Evolutionary conservation across 2,329 filamentous ascomycete genomes (phyloP).

Genomic region (Diaporthe citri): DNA sequence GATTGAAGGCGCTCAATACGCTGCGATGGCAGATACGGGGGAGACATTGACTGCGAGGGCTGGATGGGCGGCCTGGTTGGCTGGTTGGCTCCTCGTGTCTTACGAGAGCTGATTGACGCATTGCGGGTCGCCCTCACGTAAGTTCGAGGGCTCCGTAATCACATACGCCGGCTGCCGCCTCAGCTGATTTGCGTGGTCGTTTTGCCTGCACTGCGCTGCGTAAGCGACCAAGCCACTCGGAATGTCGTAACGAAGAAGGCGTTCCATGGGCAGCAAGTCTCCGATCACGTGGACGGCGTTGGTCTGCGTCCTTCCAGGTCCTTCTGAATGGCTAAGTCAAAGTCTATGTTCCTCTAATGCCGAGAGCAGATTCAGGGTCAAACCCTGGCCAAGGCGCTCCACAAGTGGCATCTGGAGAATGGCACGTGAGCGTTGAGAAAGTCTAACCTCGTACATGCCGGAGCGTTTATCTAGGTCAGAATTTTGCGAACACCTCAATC

Average conservation of each 20-base stretch:
- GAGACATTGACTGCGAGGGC: neutral
- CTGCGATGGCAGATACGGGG: neutral
- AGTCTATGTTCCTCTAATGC: neutral
- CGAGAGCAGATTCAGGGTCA: neutral
- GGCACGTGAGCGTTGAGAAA: neutral
- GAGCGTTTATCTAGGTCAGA: neutral
- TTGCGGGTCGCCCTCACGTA: slow-evolving; percentile 21
- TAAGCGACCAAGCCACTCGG: slow-evolving; percentile 24
- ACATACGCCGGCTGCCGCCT: neutral
- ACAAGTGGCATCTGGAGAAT: neutral
- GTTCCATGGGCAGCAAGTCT: neutral
- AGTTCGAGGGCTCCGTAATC: neutral
- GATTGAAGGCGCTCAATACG: neutral
- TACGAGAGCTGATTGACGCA: slow-evolving; percentile 14
- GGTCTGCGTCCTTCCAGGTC: no score
- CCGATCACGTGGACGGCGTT: neutral
- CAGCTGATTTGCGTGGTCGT: slow-evolving; percentile 1
- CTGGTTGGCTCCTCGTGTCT: neutral
- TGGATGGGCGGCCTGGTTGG: neutral
- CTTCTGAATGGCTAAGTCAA: no score
- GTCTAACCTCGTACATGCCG: neutral
- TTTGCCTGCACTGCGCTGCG: neutral
- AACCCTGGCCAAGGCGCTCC: neutral
- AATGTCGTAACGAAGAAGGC: neutral
- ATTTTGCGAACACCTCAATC: neutral